Evolutionary conservation across 163 green algal species (phyloP).

Genomic region (Chloroidium sp.): DNA sequence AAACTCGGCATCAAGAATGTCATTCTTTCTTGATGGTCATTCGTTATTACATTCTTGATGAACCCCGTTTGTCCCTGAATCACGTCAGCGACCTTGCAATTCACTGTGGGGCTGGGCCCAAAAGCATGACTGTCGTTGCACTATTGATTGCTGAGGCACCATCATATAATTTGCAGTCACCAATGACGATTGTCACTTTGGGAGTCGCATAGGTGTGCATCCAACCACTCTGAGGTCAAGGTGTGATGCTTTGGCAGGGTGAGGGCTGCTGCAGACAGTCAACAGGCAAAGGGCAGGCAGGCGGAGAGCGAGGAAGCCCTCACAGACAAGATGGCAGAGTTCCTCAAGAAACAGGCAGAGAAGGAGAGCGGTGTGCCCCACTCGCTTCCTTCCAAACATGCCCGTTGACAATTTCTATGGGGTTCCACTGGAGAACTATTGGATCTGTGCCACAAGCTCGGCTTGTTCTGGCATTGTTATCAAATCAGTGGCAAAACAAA

Average conservation of each 20-base stretch:
- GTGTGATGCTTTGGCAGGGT: neutral
- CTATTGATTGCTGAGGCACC: too few relatives aligned
- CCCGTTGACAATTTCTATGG: neutral
- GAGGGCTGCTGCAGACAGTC: neutral
- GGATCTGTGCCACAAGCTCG: neutral
- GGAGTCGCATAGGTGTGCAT: too few relatives aligned
- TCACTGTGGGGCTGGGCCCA: too few relatives aligned
- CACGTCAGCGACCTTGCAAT: too few relatives aligned
- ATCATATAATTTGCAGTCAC: too few relatives aligned
- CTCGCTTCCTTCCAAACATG: neutral
- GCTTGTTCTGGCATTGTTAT: neutral
- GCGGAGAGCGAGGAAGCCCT: conserved; percentile 41
- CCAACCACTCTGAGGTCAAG: too few relatives aligned
- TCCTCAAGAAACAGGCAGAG: conserved; percentile 37
- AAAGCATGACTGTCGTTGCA: too few relatives aligned
- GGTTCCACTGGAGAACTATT: conserved; percentile 9
- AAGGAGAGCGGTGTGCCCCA: conserved; percentile 28
- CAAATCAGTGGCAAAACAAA: neutral
- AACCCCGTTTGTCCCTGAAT: too few relatives aligned
- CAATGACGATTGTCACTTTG: too few relatives aligned
- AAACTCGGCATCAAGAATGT: too few relatives aligned
- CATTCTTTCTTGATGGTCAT: too few relatives aligned
- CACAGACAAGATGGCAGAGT: conserved; percentile 60
- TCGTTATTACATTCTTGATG: too few relatives aligned
- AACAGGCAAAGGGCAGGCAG: conserved; percentile 1